Conservation (phyloP, 108 stramenopile species). For the Nitzschia putrida region DNA sequence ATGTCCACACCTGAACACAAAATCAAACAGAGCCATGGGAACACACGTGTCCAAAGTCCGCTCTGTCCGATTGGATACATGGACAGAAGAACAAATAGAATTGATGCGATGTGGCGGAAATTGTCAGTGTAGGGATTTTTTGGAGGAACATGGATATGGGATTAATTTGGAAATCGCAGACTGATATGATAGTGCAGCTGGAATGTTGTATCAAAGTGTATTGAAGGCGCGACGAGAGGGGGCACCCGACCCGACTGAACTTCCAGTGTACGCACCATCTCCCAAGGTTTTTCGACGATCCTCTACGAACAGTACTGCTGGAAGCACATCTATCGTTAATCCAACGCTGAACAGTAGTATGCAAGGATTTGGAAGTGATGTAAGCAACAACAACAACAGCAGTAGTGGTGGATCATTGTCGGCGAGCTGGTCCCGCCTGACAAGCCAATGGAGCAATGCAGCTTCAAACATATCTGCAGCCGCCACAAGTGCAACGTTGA, state of each 20-base stretch:
- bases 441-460: no score
- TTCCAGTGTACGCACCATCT: constrained; percentile 4
- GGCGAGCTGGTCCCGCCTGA: no score
- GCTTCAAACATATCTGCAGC: no score
- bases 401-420: not conserved
- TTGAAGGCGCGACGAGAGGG: constrained; percentile 47
- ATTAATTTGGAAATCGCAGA: not conserved
- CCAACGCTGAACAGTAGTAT: not conserved
- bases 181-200: constrained; percentile 40
- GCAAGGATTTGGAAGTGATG: constrained; percentile 5
- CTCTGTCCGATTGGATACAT: constrained; percentile 43
- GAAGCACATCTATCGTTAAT: no score
- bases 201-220: constrained; percentile 39
- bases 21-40: constrained; percentile 25
- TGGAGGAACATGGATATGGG: constrained; percentile 11
- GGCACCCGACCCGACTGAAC: constrained; percentile 44
- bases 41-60: constrained; percentile 47
- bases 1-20: not conserved
- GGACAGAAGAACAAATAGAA: constrained; percentile 24
- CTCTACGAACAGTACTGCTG: no score
- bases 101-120: constrained; percentile 42
- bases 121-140: constrained; percentile 12
- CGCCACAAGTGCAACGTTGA: no score
- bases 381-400: not conserved
- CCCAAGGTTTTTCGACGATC: not conserved